Percentiles rank a stretch among this genome's conserved stretches.
phyloP scores from a whole-genome alignment of 116 monocot species.

The Cymodocea nodosa region DNA sequence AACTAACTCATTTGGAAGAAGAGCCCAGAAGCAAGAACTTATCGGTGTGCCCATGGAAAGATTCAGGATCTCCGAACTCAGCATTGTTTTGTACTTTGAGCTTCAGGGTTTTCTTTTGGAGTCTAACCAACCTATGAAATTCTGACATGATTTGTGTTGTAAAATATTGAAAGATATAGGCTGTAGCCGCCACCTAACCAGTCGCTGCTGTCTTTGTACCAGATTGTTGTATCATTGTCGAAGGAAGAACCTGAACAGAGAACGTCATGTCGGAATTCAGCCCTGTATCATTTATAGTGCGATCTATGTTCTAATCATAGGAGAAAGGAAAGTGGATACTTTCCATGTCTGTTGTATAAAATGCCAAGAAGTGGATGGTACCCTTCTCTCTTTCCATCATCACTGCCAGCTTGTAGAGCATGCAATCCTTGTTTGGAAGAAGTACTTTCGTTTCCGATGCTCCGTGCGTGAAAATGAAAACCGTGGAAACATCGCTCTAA shows the following conservation, averaged over 20 bases:
- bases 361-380: too few relatives aligned
- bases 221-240: neutral
- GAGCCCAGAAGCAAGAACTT: too few relatives aligned
- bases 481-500: neutral
- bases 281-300: constrained; percentile 3
- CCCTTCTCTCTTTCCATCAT: too few relatives aligned
- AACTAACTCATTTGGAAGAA: neutral
- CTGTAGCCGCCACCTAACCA: neutral
- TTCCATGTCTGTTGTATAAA: too few relatives aligned
- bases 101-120: too few relatives aligned
- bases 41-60: too few relatives aligned
- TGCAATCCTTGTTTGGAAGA: too few relatives aligned
- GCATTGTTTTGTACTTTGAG: neutral
- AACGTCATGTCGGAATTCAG: neutral
- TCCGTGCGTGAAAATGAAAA: too few relatives aligned
- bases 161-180: constrained; percentile 1
- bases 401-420: too few relatives aligned
- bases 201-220: neutral
- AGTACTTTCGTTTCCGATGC: too few relatives aligned
- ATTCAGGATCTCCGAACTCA: neutral
- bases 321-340: neutral
- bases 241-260: neutral
- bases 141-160: constrained; percentile 6
- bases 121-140: constrained; percentile 6
- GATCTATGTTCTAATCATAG: constrained; percentile 5